phyloP scores from a whole-genome alignment of 2,329 filamentous ascomycete species.

The Pyricularia sp. region DNA sequence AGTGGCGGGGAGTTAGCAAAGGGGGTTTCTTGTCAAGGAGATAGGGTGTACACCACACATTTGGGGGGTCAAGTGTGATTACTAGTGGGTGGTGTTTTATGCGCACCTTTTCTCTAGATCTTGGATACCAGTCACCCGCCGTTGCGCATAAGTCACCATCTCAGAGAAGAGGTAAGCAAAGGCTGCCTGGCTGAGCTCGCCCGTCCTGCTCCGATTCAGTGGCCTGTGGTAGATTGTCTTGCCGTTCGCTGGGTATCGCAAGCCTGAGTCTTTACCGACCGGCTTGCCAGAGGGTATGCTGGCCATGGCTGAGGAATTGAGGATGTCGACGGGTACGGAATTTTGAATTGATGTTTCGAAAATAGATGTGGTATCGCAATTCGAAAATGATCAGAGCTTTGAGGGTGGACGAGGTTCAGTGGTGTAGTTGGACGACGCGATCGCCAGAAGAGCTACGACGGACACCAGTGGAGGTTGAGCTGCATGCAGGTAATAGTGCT shows the following conservation, averaged over 20 bases:
- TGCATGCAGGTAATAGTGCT: not conserved
- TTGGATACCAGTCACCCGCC: conserved; percentile 81
- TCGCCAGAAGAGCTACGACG: not conserved
- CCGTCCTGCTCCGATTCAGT: conserved; percentile 78
- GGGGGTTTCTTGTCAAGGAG: not conserved
- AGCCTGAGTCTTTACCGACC: conserved; percentile 44
- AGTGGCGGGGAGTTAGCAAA: not conserved
- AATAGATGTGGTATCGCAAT: not conserved
- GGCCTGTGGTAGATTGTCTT: conserved; percentile 98
- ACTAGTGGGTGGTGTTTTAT: not conserved
- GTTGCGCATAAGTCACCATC: conserved; percentile 93
- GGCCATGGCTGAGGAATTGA: conserved; percentile 28
- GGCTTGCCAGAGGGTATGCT: conserved; percentile 38
- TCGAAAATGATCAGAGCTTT: not conserved
- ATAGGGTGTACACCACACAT: not conserved
- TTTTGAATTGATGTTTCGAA: not conserved
- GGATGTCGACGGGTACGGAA: not conserved
- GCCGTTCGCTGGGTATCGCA: conserved; percentile 83
- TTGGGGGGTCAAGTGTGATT: not conserved
- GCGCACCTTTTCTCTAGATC: conserved; percentile 82
- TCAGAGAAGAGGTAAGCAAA: conserved; percentile 95
- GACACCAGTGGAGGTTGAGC: not conserved
- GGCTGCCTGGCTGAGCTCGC: conserved; percentile 83
- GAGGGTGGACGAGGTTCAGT: not conserved
- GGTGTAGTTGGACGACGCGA: not conserved